phyloP scores from a whole-genome alignment of 495 filamentous ascomycete species.

The Venustampulla echinocandica region DNA sequence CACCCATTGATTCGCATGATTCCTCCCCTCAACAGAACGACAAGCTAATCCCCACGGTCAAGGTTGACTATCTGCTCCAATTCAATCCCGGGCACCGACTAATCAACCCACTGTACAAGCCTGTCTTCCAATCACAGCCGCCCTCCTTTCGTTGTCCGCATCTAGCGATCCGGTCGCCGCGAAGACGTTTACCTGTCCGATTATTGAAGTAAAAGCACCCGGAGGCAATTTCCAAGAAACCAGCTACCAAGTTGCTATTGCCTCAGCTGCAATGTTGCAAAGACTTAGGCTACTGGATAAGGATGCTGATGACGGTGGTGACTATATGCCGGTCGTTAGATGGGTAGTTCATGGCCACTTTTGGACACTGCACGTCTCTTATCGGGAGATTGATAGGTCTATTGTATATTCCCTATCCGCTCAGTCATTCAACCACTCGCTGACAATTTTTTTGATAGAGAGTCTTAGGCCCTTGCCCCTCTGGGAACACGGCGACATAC shows the following conservation, averaged over 20 bases:
- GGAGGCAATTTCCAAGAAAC: slow-evolving; percentile 4
- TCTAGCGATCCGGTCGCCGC: slow-evolving; percentile 2
- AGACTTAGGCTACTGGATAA: background rate
- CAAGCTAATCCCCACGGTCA: slow-evolving; percentile 5
- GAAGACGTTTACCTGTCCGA: slow-evolving; percentile 4
- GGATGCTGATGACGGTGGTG: background rate
- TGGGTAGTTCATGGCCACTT: slow-evolving; percentile 8
- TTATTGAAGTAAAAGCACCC: slow-evolving; percentile 7
- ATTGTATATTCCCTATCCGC: background rate
- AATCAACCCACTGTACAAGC: slow-evolving; percentile 1
- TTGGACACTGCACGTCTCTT: slow-evolving; percentile 6
- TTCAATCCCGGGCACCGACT: slow-evolving; percentile 5
- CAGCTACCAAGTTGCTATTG: slow-evolving; percentile 5
- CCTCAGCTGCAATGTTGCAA: slow-evolving; percentile 1
- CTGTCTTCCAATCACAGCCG: slow-evolving; percentile 2
- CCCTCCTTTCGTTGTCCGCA: slow-evolving; percentile 6
- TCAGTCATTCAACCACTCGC: background rate
- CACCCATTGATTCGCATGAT: slow-evolving; percentile 3
- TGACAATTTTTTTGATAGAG: background rate
- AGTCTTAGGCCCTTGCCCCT: slow-evolving; percentile 2
- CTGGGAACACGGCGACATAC: slow-evolving; percentile 8
- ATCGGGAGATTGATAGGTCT: slow-evolving; percentile 1
- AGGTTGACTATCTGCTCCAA: slow-evolving; percentile 8
- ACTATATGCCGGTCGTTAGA: slow-evolving; percentile 1
- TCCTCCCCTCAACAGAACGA: slow-evolving; percentile 6